Conservation (phyloP, 1,284 basidiomycete species). For the Ustanciosporium gigantosporum region DNA sequence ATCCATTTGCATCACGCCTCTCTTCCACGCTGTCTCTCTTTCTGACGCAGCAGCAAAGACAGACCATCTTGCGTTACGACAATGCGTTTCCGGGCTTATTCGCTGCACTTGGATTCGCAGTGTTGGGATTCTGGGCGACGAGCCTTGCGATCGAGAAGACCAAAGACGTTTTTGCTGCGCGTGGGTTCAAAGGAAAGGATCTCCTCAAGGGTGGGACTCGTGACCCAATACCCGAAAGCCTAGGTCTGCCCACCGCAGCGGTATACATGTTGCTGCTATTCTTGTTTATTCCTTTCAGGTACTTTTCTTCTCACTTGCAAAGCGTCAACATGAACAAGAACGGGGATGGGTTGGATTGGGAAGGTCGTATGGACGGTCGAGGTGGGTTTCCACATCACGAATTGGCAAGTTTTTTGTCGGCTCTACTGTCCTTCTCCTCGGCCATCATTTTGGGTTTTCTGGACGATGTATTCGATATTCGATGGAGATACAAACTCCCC, state of each 20-base stretch:
- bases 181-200: conserved; percentile 54
- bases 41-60: neutral
- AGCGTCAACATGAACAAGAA: conserved; percentile 5
- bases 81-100: conserved; percentile 35
- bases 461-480: conserved; percentile 97
- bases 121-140: conserved; percentile 34
- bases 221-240: conserved; percentile 79
- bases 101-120: conserved; percentile 28
- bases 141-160: conserved; percentile 28
- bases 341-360: conserved; percentile 34
- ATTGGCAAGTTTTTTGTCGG: conserved; percentile 90
- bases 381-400: conserved; percentile 83
- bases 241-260: conserved; percentile 85
- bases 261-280: conserved; percentile 80
- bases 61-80: conserved; percentile 25
- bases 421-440: conserved; percentile 83
- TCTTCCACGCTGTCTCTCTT: neutral
- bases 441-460: conserved; percentile 93
- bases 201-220: conserved; percentile 42
- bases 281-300: conserved; percentile 58
- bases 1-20: no score
- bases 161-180: conserved; percentile 38
- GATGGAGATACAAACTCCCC: conserved; percentile 96
- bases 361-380: conserved; percentile 45
- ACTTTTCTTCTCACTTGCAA: conserved; percentile 38